Conservation (phyloP, 306 rosid genomes). For the Sicyos baderoa region DNA sequence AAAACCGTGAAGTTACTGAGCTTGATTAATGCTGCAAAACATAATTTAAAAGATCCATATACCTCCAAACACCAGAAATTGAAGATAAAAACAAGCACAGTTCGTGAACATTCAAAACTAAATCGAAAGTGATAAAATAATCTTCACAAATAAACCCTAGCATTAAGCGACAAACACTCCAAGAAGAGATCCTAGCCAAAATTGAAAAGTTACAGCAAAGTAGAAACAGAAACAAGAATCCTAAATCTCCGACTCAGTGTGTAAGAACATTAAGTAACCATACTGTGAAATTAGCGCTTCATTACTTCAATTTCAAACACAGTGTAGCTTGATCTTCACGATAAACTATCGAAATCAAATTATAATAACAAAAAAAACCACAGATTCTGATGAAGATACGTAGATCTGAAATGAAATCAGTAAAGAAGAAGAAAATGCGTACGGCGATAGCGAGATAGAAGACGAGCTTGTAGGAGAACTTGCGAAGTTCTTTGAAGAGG, state of each 20-base stretch:
- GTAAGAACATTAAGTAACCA: not conserved
- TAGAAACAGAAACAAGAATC: not conserved
- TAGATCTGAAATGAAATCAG: slow-evolving; percentile 23
- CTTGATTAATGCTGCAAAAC: not conserved
- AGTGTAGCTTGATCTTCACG: not conserved
- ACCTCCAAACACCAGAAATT: not conserved
- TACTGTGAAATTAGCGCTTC: not conserved
- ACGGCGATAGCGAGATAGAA: slow-evolving; percentile 93
- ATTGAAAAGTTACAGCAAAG: not conserved
- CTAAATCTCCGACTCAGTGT: not conserved
- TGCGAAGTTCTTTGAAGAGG: slow-evolving; percentile 97
- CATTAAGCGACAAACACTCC: not conserved
- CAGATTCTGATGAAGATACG: not conserved
- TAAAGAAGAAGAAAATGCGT: slow-evolving; percentile 23
- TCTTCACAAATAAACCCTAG: not conserved
- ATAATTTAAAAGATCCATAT: not conserved
- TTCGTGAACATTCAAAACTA: not conserved
- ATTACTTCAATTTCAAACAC: not conserved
- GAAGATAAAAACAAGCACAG: not conserved
- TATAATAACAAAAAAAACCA: not conserved
- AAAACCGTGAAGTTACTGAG: not conserved
- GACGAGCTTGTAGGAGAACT: slow-evolving; percentile 97
- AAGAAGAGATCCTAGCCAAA: not conserved
- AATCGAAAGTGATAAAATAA: not conserved
- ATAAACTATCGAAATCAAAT: not conserved